Evolutionary conservation across 148 eudicot genomes (phyloP).

Genomic region (Rhododendron simsii): DNA sequence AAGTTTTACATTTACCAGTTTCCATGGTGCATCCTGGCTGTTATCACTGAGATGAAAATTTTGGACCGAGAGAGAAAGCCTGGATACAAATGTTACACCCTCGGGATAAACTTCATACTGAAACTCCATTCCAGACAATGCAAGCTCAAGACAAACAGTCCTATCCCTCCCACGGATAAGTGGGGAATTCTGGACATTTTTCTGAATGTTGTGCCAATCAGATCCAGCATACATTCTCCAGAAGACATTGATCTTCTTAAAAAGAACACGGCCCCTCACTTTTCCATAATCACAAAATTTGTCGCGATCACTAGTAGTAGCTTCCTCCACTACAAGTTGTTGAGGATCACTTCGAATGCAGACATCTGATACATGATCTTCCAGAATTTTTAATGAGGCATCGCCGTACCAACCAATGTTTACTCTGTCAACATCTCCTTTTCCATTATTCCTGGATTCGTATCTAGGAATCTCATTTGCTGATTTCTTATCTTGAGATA

Average conservation of each 20-base stretch:
- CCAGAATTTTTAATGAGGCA: conserved; percentile 49
- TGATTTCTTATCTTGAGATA: conserved; percentile 34
- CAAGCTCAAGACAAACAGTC: conserved; percentile 60
- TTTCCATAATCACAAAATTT: conserved; percentile 28
- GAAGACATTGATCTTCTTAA: conserved; percentile 56
- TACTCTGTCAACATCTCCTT: conserved; percentile 28
- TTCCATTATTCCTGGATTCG: conserved; percentile 25
- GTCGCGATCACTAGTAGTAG: conserved; percentile 15
- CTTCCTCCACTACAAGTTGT: conserved; percentile 22
- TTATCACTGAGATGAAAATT: conserved; percentile 72
- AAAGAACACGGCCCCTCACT: conserved; percentile 54
- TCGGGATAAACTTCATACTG: conserved; percentile 65
- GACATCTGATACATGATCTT: conserved; percentile 58
- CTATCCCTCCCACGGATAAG: conserved; percentile 47
- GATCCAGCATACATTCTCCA: conserved; percentile 89
- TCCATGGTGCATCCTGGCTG: conserved; percentile 85
- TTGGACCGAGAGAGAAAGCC: conserved; percentile 47
- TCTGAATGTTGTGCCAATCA: conserved; percentile 61
- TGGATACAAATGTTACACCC: conserved; percentile 56
- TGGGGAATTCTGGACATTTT: conserved; percentile 25
- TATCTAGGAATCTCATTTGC: conserved; percentile 25
- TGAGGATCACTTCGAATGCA: conserved; percentile 21
- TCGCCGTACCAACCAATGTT: conserved; percentile 72
- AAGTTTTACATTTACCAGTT: conserved; percentile 44
- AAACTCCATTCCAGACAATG: conserved; percentile 49